Conservation (phyloP, 2,329 filamentous ascomycete genomes). For the Pestalotiopsis sp. region DNA sequence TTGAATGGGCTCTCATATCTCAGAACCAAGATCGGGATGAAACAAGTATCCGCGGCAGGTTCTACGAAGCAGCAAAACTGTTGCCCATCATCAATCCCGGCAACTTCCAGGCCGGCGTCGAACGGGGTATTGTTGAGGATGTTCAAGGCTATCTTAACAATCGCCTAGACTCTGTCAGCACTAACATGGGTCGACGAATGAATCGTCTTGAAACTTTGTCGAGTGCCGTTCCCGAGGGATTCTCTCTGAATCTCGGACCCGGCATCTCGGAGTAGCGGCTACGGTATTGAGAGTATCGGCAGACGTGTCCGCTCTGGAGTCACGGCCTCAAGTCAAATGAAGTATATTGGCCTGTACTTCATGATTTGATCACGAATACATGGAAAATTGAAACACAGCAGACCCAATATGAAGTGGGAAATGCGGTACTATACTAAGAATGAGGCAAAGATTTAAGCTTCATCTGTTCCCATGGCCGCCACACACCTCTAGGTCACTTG, state of each 20-base stretch:
- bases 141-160: slow-evolving; percentile 56
- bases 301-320: too few relatives aligned
- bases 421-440: too few relatives aligned
- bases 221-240: slow-evolving; percentile 21
- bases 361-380: too few relatives aligned
- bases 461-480: too few relatives aligned
- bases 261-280: slow-evolving; percentile 7
- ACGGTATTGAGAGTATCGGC: too few relatives aligned
- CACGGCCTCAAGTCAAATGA: too few relatives aligned
- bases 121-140: slow-evolving; percentile 43
- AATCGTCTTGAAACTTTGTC: slow-evolving; percentile 22
- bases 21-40: slow-evolving; percentile 37
- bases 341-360: too few relatives aligned
- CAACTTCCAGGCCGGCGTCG: slow-evolving; percentile 39
- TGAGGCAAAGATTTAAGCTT: too few relatives aligned
- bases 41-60: slow-evolving; percentile 53
- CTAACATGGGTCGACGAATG: slow-evolving; percentile 37
- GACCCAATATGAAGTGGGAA: too few relatives aligned
- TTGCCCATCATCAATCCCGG: slow-evolving; percentile 51
- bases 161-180: slow-evolving; percentile 48
- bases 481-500: too few relatives aligned
- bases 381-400: too few relatives aligned
- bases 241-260: slow-evolving; percentile 16
- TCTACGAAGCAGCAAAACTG: slow-evolving; percentile 58
- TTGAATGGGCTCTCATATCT: slow-evolving; percentile 35